Base-by-base conservation (phyloP, 805 yeast genomes). In the Kazachstania kunashirensis region DNA sequence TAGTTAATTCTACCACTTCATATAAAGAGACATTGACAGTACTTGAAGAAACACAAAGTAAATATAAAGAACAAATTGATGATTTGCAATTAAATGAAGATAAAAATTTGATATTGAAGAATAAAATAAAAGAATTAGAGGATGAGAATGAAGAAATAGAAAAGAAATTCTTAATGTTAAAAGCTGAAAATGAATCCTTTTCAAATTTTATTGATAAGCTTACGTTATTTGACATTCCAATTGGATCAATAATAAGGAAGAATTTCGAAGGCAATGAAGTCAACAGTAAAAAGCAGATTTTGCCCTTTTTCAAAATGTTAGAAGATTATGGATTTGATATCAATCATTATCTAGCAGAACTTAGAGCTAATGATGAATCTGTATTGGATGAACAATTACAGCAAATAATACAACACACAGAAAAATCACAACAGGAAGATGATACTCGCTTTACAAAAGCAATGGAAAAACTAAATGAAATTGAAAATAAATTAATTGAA, bases 231-330 rank as follows among this genome's bases (percentile, higher is more conserved):
- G 33, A 31, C 16, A 23, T 39, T 23, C n/a, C 20, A 7, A 31
- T 38, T 16, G 41, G 41, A 10, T 8, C 27, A 16, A 6, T 37
- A 13, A 31, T 37, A 15, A 16, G n/a, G 2, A 14, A 31, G 9
- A 14, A 15, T 23, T 30, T 24, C 8, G n/a, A 24, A 18, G 24
- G 17, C 12, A 17, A 17, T 8, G n/a, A 16, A 23, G 8, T 15
- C 16, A n/a, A 24, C 16, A 6, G 6, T 10, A 18, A 13, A 8
- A 7, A 5, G 11, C 3, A 12, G 16, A 26, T 13, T 11, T 2
- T 26, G 15, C 16, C 9, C 12, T 26, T 26, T n/a, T n/a, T 18
- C 16, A n/a, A 26, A 9, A 26, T 26, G 11, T 13, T 26, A 26
- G 6, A 8, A 26, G 15, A 26, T 26, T 16, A 26, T 14, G 17